Base-by-base conservation (phyloP, 192 early-diverging fungal species). In the Coemansia umbellata region DNA sequence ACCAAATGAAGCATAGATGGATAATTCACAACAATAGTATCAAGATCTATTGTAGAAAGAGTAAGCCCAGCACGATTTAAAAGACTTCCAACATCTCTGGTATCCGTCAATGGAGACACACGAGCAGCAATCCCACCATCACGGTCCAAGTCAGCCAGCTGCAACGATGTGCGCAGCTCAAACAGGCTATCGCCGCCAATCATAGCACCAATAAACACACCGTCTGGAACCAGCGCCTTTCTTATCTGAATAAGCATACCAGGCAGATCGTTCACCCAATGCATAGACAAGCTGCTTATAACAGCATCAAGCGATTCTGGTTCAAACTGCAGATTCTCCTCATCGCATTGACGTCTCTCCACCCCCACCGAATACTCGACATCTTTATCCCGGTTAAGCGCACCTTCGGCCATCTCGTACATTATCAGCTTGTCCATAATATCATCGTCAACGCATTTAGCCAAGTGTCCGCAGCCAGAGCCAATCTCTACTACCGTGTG, bases 241-340 rank as follows among this genome's bases (percentile, higher is more conserved):
- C 82, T 84, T 27, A 91, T 81, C 64, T 95, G 91, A 18, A 92
- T 92, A 63, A 98, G 71, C 37, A 91, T 79, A 0, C 74, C 74
- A 21, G 91, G 92, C 24, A 98, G 80, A 73, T 98, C 95, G 53
- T 98, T 98, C 33, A 98, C 86, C 95, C 95, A 98, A 66, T 98
- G 92, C 79, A 95, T 75, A 2, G 85, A 81, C 50, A 95, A 52
- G 43, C 81, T 88, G 65, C 89, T 91, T 31, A 98, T 68, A 14
- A 98, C 87, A 9, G 86, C 88, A 41, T 98, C 95, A 54, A 95
- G 62, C 24, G 86, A 87, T 72, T 94, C 81, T 31, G 88, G 85
- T 24, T 79, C 84, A 69, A 98, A 94, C n/a, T 78, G 69, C 5
- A 90, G 69, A 7, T 58, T 26, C 47, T 98, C 95, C 78, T 95